Evolutionary conservation across 1,284 basidiomycete species (phyloP).

Genomic region (Grifola frondosa): DNA sequence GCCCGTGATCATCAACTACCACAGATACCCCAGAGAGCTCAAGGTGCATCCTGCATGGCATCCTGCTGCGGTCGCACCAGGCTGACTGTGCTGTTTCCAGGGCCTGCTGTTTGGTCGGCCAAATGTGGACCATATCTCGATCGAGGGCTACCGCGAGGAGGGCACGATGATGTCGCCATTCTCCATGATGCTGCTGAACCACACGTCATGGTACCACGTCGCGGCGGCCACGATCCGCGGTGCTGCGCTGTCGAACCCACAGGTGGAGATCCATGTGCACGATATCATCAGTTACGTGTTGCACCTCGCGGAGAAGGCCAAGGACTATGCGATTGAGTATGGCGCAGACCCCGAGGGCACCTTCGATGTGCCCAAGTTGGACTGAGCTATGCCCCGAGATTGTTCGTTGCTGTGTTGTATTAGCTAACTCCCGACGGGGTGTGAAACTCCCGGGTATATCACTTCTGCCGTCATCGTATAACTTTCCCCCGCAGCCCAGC

Average conservation of each 20-base stretch:
- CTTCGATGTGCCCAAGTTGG: constrained; percentile 46
- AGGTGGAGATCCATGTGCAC: constrained; percentile 54
- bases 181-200: constrained; percentile 74
- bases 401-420: too few species aligned
- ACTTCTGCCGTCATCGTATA: too few species aligned
- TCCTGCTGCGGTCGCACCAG: too few species aligned
- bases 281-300: constrained; percentile 49
- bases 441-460: too few species aligned
- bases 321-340: constrained; percentile 52
- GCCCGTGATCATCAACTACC: constrained; percentile 81
- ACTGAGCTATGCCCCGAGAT: too few species aligned
- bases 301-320: constrained; percentile 56
- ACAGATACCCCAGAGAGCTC: constrained; percentile 75
- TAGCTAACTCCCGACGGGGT: too few species aligned
- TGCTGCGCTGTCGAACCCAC: constrained; percentile 49
- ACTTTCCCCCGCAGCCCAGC: too few species aligned
- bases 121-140: constrained; percentile 46
- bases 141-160: constrained; percentile 65
- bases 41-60: constrained; percentile 13
- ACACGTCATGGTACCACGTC: constrained; percentile 63
- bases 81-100: constrained; percentile 25
- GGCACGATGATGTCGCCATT: constrained; percentile 71
- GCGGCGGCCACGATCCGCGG: constrained; percentile 58
- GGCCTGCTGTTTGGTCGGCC: constrained; percentile 62
- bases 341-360: constrained; percentile 54